Conservation (phyloP, 2,329 filamentous ascomycete genomes). For the Bipolaris zeicola region DNA sequence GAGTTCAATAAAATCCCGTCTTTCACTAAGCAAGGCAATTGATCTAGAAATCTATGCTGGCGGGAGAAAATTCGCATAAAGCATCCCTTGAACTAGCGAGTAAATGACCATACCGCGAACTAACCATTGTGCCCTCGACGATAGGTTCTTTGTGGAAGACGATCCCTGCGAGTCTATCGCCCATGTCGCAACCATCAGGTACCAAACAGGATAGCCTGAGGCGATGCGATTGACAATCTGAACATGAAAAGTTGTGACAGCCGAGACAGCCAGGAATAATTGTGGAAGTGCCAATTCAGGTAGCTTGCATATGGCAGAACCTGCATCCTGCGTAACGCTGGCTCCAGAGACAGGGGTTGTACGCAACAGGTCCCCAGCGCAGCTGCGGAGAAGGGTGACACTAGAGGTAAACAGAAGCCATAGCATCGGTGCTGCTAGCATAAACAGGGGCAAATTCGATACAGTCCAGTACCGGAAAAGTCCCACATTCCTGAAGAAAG, state of each 20-base stretch:
- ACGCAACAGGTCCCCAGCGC: conserved; percentile 45
- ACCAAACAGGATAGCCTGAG: conserved; percentile 89
- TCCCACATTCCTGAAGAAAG: conserved; percentile 74
- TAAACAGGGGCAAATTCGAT: conserved; percentile 84
- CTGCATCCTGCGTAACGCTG: conserved; percentile 12
- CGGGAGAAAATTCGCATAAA: conserved; percentile 90
- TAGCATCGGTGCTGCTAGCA: conserved; percentile 80
- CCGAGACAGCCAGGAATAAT: conserved; percentile 70
- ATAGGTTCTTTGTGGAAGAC: not conserved
- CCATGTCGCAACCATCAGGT: conserved; percentile 71
- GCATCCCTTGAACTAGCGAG: conserved; percentile 76
- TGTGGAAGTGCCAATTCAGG: conserved; percentile 71
- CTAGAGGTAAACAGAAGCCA: conserved; percentile 67
- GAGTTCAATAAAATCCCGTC: not conserved
- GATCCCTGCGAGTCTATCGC: conserved; percentile 13
- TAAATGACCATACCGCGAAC: conserved; percentile 73
- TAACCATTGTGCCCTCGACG: conserved; percentile 19
- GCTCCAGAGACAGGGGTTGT: conserved; percentile 23
- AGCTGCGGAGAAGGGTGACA: conserved; percentile 49
- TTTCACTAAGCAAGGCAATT: not conserved
- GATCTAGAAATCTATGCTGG: conserved; percentile 66
- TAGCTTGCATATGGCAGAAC: conserved; percentile 18
- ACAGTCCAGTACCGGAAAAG: conserved; percentile 89
- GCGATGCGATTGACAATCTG: conserved; percentile 91
- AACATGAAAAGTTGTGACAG: conserved; percentile 83